phyloP scores from a whole-genome alignment of 2,329 filamentous ascomycete species.

The Calonectria pauciramosa region DNA sequence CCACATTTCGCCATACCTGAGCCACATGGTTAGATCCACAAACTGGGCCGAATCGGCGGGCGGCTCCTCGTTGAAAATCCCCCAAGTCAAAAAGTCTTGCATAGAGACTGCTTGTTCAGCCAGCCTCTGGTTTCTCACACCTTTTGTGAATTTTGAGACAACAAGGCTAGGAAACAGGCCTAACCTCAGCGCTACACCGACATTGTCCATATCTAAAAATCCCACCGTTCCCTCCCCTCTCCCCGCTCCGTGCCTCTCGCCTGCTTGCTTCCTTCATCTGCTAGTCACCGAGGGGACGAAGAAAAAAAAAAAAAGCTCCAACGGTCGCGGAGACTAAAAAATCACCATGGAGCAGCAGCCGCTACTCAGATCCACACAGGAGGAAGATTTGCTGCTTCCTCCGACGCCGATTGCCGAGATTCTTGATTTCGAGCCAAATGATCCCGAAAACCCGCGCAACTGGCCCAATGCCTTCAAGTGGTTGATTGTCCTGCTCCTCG shows the following conservation, averaged over 20 bases:
- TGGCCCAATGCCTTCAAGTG: conserved; percentile 68
- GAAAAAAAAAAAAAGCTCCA: background rate
- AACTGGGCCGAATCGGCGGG: background rate
- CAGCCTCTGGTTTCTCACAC: background rate
- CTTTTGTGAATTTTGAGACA: background rate
- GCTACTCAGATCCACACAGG: background rate
- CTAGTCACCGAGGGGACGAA: too few species aligned
- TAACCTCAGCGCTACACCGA: background rate
- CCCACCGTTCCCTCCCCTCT: background rate
- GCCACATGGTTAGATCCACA: background rate
- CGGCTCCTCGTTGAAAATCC: background rate
- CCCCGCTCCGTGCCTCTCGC: background rate
- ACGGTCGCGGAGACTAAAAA: background rate
- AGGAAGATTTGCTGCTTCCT: too few species aligned
- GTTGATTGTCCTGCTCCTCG: conserved; percentile 65
- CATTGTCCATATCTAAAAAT: background rate
- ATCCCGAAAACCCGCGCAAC: conserved; percentile 60
- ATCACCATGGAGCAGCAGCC: background rate
- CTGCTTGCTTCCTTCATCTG: background rate
- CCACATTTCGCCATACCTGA: background rate
- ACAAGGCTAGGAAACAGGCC: background rate
- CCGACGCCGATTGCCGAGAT: background rate
- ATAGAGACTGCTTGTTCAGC: background rate
- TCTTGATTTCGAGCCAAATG: conserved; percentile 12
- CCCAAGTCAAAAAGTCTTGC: background rate